Evolutionary conservation across 2,329 filamentous ascomycete genomes (phyloP).

Genomic region (Xylaria sp.): DNA sequence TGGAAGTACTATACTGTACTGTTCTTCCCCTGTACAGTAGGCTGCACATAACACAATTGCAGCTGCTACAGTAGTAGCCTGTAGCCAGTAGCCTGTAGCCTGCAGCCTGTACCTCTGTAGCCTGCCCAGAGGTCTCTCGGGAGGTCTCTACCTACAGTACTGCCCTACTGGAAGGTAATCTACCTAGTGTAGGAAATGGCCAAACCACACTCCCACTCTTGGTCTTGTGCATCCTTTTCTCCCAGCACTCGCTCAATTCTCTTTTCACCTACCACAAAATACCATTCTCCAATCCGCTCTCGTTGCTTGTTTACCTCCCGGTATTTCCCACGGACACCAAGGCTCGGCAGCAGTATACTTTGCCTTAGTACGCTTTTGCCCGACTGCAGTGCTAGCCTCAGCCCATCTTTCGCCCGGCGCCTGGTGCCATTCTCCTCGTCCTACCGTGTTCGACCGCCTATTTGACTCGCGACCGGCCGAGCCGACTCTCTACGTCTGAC

Average conservation of each 20-base stretch:
- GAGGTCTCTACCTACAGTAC: too few species aligned
- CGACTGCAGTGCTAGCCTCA: conserved; percentile 20
- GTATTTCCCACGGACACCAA: conserved; percentile 1
- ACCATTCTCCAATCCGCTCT: conserved; percentile 25
- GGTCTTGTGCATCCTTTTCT: conserved; percentile 28
- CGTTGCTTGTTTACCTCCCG: neutral
- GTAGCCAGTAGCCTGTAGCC: too few species aligned
- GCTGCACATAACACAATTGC: conserved; percentile 3
- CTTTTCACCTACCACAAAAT: conserved; percentile 19
- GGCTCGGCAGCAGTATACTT: conserved; percentile 2
- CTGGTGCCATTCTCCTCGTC: neutral
- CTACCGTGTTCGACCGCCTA: conserved; percentile 15
- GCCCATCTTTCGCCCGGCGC: conserved; percentile 11
- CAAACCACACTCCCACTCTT: conserved; percentile 25
- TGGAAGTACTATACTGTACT: too few species aligned
- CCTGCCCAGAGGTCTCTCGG: too few species aligned
- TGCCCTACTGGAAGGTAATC: too few species aligned
- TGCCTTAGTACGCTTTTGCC: conserved; percentile 9
- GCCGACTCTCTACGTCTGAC: conserved; percentile 21
- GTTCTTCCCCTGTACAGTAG: too few species aligned
- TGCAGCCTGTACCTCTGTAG: too few species aligned
- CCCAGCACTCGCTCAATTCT: conserved; percentile 17
- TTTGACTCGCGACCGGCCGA: conserved; percentile 21
- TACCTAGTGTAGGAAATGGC: neutral
- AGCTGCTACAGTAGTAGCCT: neutral